Evolutionary conservation across 2,329 filamentous ascomycete species (phyloP).

Genomic region (Sarocladium brachiariae): DNA sequence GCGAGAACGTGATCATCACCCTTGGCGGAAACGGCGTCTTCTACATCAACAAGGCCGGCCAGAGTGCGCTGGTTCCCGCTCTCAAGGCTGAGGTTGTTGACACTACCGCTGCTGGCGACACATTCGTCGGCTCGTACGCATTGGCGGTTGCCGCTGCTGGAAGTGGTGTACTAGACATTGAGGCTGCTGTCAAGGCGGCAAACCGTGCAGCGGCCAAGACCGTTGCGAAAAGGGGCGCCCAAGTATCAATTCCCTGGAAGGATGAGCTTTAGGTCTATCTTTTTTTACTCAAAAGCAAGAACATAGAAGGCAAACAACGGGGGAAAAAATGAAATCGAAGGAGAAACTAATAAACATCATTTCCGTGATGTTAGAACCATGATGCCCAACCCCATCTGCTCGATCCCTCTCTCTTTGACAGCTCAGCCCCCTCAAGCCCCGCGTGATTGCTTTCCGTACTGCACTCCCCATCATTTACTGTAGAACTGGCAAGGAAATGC

Average conservation of each 20-base stretch:
- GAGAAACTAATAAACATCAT: conserved; percentile 14
- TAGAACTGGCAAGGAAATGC: neutral
- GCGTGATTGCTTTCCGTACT: neutral
- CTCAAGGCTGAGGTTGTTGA: conserved; percentile 74
- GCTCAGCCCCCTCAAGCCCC: neutral
- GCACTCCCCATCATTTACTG: neutral
- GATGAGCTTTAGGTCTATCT: conserved; percentile 26
- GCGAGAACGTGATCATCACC: conserved; percentile 74
- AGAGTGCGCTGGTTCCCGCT: conserved; percentile 49
- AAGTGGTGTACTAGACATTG: conserved; percentile 41
- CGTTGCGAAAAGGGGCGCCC: conserved; percentile 35
- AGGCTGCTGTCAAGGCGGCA: conserved; percentile 50
- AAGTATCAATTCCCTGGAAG: conserved; percentile 37
- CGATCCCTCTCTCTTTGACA: conserved; percentile 8
- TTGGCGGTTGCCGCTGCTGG: conserved; percentile 56
- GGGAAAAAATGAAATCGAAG: conserved; percentile 11
- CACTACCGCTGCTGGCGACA: conserved; percentile 91
- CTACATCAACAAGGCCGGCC: conserved; percentile 41
- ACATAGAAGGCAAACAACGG: conserved; percentile 10
- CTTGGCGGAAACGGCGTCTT: conserved; percentile 75
- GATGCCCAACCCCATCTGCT: conserved; percentile 15
- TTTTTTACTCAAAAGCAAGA: conserved; percentile 7
- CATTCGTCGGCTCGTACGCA: conserved; percentile 85
- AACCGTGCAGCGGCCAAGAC: conserved; percentile 35
- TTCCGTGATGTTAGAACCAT: conserved; percentile 12